Evolutionary conservation across 208 protist genomes (phyloP), one percentile per base, ranked within the genome.

Genomic region (Trypanosoma platydactyli): DNA sequence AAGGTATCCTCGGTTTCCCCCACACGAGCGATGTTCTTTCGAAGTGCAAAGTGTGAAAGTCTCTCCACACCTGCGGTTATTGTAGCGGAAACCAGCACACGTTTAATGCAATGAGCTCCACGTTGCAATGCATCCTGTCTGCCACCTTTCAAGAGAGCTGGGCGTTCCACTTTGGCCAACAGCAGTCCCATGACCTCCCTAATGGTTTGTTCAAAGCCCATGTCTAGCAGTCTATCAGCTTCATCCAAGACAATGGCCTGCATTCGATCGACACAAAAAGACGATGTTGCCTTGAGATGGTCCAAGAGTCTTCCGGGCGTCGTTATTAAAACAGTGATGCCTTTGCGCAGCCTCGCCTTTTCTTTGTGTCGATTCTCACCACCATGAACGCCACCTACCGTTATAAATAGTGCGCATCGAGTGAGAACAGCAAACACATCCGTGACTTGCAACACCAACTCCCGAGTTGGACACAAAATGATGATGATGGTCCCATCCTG

Each of bases 191-290:
- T 90, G 69, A 99, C 99, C 57, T 98, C 91, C 33, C 88, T 89
- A 69, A 99, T 98, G 61, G 98, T 81, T 41, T 92, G 89, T 69
- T 99, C 97, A 68, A 99, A 99, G 25, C 98, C 99, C 96, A 99
- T 97, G 77, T 99, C 97, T 16, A 99, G 83, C 82, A 99, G 91
- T 42, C 95, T 68, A 80, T 98, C 97, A 9, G 97, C 97, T 63
- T 98, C 97, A 77, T 99, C 97, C 11, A 98, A 71, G 25, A 97
- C 83, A 42, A 99, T 81, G 51, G 90, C 98, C 46, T 95, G 83
- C 46, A 71, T 33, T 30, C 77, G 62, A 29, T 81, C 62, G 20
- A 91, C 69, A 46, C 82, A 71, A 64, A 94, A 95, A 18, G 86
- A 78, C 5, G 68, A 65, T 6, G 88, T 94, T 22, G 83, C 71